phyloP scores from a whole-genome alignment of 2,329 filamentous ascomycete species.

The Colletotrichum chlorophyti region DNA sequence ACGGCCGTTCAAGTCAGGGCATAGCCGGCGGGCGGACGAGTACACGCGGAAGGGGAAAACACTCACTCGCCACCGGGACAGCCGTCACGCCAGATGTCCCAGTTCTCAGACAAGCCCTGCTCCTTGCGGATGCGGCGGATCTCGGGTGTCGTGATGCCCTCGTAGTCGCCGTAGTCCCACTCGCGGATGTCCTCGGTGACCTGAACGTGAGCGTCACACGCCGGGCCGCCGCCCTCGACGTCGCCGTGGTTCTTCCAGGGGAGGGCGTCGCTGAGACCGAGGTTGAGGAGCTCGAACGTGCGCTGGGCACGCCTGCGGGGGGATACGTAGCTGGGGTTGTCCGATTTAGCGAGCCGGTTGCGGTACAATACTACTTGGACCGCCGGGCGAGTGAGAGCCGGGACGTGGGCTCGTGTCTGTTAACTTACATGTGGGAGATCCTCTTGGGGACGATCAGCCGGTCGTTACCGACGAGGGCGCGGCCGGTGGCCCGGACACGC shows the following conservation, averaged over 20 bases:
- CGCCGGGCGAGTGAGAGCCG: no score
- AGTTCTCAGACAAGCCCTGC: slow-evolving; percentile 63
- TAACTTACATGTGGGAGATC: slow-evolving; percentile 78
- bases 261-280: slow-evolving; percentile 71
- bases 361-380: not conserved
- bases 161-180: slow-evolving; percentile 90
- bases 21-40: no score
- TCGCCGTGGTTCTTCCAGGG: slow-evolving; percentile 70
- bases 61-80: slow-evolving; percentile 84
- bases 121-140: slow-evolving; percentile 66
- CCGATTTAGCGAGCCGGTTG: no score
- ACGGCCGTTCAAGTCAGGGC: no score
- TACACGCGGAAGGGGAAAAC: not conserved
- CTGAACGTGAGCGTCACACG: slow-evolving; percentile 67
- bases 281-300: slow-evolving; percentile 86
- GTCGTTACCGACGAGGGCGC: slow-evolving; percentile 83
- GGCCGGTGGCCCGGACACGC: slow-evolving; percentile 77
- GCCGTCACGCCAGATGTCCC: slow-evolving; percentile 92
- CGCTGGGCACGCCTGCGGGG: slow-evolving; percentile 83
- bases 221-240: slow-evolving; percentile 40
- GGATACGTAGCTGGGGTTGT: slow-evolving; percentile 86
- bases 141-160: slow-evolving; percentile 76
- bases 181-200: slow-evolving; percentile 78
- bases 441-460: slow-evolving; percentile 84
- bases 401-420: no score